Base-by-base conservation (phyloP, 768 basidiomycete genomes). In the Kwoniella sp. region DNA sequence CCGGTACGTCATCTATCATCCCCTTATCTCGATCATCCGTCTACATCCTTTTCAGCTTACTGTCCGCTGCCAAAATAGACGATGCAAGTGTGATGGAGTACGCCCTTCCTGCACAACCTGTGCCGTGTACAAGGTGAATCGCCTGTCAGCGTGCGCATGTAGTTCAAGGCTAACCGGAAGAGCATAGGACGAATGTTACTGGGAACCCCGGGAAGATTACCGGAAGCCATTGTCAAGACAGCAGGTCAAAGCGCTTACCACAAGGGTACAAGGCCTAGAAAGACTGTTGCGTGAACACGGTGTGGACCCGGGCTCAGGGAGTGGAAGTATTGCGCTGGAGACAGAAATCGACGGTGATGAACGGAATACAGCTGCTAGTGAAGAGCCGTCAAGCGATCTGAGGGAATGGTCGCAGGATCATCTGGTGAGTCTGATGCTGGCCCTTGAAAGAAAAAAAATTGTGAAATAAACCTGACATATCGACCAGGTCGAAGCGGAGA, bases 101-200 rank as follows among this genome's bases (percentile, higher is more conserved):
- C 63, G 61, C 46, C 77, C 77, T 1, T 60, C 62, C 1, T 78
- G 77, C 57, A 62, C 68, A 13, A 78, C 77, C 1, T 78, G 77
- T 49, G 52, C 53, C 29, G 70, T 68, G 15, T 76, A 71, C 60
- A 75, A 73, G 24, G 76, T 73, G 68, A 58, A 71, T 68, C 13
- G 9, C 29, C 8, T 44, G 1, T 8, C 21, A 29, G 21, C n/a
- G 24, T 26, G 33, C 21, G 10, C 50, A 24, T 22, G 10, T 3
- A 15, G 17, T 9, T 10, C 40, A 44, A 44, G 37, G 49, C 53
- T n/a, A 9, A 48, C 19, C 48, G 49, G 47, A 47, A 21, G 36
- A 9, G 7, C 21, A 24, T 25, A 76, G 75, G 75, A 77, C 61
- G 71, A 73, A 40, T 78, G 77, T 55, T 65, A 62, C 19, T 78